phyloP scores from a whole-genome alignment of 1,284 basidiomycete species.

The Boletus nobilissimus region DNA sequence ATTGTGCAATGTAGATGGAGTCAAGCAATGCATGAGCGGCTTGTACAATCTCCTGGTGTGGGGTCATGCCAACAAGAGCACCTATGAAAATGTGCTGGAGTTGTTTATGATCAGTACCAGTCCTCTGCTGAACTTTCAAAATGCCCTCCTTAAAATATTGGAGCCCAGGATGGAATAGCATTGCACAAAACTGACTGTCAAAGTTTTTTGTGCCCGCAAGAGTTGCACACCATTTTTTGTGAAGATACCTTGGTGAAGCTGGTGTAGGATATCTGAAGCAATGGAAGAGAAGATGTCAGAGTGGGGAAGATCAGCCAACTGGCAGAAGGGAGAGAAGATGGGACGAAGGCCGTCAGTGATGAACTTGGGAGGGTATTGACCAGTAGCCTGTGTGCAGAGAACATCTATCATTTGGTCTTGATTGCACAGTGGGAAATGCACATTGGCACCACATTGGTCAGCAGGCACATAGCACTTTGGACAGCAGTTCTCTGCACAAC shows the following conservation, averaged over 20 bases:
- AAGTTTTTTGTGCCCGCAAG: not conserved
- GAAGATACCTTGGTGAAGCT: slow-evolving; percentile 14
- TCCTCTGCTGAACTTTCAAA: not conserved
- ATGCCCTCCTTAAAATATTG: not conserved
- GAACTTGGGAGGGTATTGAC: not conserved
- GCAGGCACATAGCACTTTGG: too few relatives aligned
- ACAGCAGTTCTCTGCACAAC: too few relatives aligned
- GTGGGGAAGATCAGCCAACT: not conserved
- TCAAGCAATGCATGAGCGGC: not conserved
- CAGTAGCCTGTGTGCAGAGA: not conserved
- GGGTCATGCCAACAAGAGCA: not conserved
- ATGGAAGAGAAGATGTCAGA: not conserved
- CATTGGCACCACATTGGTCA: too few relatives aligned
- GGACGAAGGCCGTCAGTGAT: not conserved
- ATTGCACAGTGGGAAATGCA: too few relatives aligned
- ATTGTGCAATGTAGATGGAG: not conserved
- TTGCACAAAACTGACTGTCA: not conserved
- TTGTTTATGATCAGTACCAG: too few relatives aligned
- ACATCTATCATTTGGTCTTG: too few relatives aligned
- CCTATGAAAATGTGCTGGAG: not conserved
- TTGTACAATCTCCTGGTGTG: not conserved
- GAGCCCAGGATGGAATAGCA: not conserved
- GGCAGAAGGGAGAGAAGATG: slow-evolving; percentile 5
- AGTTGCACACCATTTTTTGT: not conserved
- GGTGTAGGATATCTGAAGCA: not conserved